phyloP scores from a whole-genome alignment of 306 rosid genomes.

The Vigna radiata region DNA sequence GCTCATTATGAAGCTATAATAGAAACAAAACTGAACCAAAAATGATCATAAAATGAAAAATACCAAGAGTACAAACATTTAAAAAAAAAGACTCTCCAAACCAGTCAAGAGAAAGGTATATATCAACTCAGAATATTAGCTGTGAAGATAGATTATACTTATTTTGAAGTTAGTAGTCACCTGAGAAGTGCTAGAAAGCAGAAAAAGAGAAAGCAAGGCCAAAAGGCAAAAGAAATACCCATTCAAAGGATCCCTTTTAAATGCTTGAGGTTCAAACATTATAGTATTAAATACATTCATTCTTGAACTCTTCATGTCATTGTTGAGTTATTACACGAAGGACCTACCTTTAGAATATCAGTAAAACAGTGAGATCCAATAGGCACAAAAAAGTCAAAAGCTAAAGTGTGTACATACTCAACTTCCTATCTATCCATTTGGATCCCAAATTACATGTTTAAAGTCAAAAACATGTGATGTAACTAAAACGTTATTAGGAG shows the following conservation, averaged over 20 bases:
- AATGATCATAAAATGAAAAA: slow-evolving; percentile 23
- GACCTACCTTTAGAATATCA: no score
- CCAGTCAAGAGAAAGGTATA: slow-evolving; percentile 9
- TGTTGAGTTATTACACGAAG: no score
- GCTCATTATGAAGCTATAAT: slow-evolving; percentile 40
- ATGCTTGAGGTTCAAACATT: neutral
- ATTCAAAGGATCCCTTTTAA: slow-evolving; percentile 22
- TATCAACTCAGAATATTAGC: slow-evolving; percentile 22
- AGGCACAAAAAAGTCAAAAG: no score
- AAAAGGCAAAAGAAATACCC: slow-evolving; percentile 15
- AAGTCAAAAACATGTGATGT: no score
- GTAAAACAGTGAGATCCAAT: no score
- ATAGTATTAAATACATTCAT: neutral
- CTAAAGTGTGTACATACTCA: no score
- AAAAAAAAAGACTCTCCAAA: slow-evolving; percentile 10
- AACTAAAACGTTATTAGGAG: no score
- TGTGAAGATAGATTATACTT: neutral
- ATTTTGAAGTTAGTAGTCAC: slow-evolving; percentile 28
- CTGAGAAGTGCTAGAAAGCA: slow-evolving; percentile 1
- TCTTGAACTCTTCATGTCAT: slow-evolving; percentile 11
- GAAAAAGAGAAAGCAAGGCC: slow-evolving; percentile 29
- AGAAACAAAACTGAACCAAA: slow-evolving; percentile 32
- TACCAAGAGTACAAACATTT: slow-evolving; percentile 1
- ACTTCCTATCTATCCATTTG: no score
- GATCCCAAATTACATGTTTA: no score